Evolutionary conservation across 768 basidiomycete genomes (phyloP).

Genomic region (Rhodosporidiobolus sp.): DNA sequence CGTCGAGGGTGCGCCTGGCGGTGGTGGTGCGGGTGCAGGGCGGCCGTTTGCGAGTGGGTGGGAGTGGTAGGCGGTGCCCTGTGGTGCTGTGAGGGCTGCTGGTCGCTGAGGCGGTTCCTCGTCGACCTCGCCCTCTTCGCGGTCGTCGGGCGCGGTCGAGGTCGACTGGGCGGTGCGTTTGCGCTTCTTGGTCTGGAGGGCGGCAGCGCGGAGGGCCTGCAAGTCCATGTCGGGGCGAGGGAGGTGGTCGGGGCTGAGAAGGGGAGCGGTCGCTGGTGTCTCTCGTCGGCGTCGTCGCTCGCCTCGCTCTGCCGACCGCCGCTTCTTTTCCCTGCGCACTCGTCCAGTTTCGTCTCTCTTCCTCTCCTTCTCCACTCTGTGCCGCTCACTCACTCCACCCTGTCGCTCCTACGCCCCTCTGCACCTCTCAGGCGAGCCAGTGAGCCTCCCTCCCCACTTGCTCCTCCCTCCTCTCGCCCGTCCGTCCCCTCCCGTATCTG

Average conservation of each 20-base stretch:
- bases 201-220: conserved; percentile 15
- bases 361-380: not conserved
- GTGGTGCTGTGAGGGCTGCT: not conserved
- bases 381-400: not conserved
- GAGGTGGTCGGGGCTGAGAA: not conserved
- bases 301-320: not conserved
- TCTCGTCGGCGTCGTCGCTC: not conserved
- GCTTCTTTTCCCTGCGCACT: not conserved
- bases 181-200: conserved; percentile 32
- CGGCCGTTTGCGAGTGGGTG: not conserved
- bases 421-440: conserved; percentile 12
- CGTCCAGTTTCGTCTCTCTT: not conserved
- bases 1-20: not conserved
- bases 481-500: not conserved
- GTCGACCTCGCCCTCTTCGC: conserved; percentile 33
- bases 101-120: conserved; percentile 3
- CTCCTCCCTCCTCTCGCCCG: not conserved
- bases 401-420: conserved; percentile 7
- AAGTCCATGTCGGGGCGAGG: conserved; percentile 8
- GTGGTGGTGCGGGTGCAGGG: not conserved
- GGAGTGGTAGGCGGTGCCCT: not conserved
- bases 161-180: not conserved
- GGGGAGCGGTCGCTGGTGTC: not conserved
- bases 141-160: not conserved
- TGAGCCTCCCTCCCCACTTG: not conserved